Conservation (phyloP, 768 basidiomycete genomes). For the Rhizopogon vinicolor region DNA sequence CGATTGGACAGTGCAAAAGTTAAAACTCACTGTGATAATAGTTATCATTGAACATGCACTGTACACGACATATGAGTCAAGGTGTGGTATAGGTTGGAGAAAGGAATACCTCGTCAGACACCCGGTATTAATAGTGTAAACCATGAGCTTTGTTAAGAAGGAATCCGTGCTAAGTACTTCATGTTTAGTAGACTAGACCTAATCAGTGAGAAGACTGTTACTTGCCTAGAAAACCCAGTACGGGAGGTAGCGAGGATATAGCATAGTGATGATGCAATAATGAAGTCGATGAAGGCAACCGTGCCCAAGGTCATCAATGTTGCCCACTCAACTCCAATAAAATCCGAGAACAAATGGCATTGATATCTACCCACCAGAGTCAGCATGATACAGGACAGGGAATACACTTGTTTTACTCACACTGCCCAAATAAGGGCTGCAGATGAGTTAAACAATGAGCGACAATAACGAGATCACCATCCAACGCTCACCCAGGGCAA, state of each 20-base stretch:
- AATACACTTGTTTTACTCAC: neutral
- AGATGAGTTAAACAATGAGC: neutral
- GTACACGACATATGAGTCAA: neutral
- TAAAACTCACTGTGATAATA: neutral
- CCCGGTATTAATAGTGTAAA: neutral
- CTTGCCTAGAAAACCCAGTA: neutral
- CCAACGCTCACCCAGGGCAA: neutral
- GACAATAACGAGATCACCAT: neutral
- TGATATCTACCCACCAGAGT: neutral
- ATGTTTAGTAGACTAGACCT: neutral
- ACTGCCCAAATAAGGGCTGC: neutral
- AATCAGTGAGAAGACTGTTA: neutral
- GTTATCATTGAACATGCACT: neutral
- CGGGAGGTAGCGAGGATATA: neutral
- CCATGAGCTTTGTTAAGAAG: neutral
- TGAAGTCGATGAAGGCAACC: neutral
- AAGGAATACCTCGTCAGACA: neutral
- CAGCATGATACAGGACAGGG: neutral
- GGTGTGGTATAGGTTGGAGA: too few relatives aligned
- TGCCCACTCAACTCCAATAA: neutral
- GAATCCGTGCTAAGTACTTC: neutral
- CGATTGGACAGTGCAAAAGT: too few relatives aligned
- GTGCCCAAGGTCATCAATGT: neutral
- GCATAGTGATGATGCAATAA: neutral
- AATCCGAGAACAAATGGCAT: too few relatives aligned